Evolutionary conservation across 139 green algal genomes (phyloP).

Genomic region (Chara braunii): DNA sequence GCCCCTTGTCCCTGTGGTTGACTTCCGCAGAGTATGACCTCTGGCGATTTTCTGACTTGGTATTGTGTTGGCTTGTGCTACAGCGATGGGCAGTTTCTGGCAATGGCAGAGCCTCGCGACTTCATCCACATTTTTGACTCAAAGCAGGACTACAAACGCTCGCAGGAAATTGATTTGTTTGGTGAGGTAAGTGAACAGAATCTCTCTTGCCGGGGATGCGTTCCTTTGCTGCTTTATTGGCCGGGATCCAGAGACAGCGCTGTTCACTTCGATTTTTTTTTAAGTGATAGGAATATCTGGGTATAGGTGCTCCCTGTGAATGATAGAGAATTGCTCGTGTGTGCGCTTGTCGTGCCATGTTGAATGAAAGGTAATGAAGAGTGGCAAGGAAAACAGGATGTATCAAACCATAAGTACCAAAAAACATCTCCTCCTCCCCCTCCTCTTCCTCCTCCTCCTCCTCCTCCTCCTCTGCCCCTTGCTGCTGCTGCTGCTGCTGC

Average conservation of each 20-base stretch:
- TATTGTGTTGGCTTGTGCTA: too few relatives aligned
- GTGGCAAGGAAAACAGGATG: background rate
- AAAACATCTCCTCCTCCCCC: too few relatives aligned
- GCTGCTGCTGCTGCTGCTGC: too few relatives aligned
- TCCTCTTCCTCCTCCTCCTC: too few relatives aligned
- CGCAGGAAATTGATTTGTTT: slow-evolving; percentile 78
- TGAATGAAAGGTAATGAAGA: background rate
- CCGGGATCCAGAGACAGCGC: too few relatives aligned
- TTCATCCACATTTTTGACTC: slow-evolving; percentile 87
- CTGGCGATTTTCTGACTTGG: too few relatives aligned
- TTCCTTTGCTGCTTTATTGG: too few relatives aligned
- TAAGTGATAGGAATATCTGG: slow-evolving; percentile 1
- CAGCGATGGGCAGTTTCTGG: slow-evolving; percentile 64
- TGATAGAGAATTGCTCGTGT: background rate
- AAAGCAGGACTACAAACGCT: slow-evolving; percentile 28
- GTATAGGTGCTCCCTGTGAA: background rate
- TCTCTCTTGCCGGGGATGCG: too few relatives aligned
- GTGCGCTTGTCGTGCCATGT: background rate
- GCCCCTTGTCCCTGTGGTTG: too few relatives aligned
- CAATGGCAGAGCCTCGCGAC: slow-evolving; percentile 78
- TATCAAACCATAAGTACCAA: too few relatives aligned
- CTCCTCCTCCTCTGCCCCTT: too few relatives aligned
- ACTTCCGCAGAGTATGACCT: too few relatives aligned
- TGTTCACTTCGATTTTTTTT: slow-evolving; percentile 1
- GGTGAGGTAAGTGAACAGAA: slow-evolving; percentile 38